Conservation (phyloP, 2,329 filamentous ascomycete genomes). For the Pseudocercospora eumusae region DNA sequence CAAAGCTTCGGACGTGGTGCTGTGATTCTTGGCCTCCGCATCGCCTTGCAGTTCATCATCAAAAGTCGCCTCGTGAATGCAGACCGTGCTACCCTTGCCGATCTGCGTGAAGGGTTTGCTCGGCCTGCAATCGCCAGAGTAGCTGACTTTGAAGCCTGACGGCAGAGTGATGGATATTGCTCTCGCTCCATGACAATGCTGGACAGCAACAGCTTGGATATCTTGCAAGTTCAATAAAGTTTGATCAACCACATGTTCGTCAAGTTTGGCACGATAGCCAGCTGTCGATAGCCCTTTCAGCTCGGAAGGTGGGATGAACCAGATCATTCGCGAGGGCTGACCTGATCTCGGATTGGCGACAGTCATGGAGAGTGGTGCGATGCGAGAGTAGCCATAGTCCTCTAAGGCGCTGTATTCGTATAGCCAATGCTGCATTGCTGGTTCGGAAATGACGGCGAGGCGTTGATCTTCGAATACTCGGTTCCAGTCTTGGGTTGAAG, state of each 20-base stretch:
- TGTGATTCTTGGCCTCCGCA: conserved; percentile 85
- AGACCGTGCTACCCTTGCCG: conserved; percentile 73
- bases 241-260: conserved; percentile 28
- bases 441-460: conserved; percentile 69
- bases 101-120: conserved; percentile 68
- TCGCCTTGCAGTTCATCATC: conserved; percentile 79
- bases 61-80: conserved; percentile 96
- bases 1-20: conserved; percentile 83
- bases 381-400: conserved; percentile 68
- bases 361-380: conserved; percentile 53
- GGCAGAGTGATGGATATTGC: conserved; percentile 77
- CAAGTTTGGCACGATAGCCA: conserved; percentile 32
- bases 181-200: conserved; percentile 77
- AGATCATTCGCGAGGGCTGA: conserved; percentile 35
- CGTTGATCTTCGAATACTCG: conserved; percentile 32
- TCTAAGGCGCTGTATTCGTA: conserved; percentile 78
- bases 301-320: conserved; percentile 37
- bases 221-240: conserved; percentile 62
- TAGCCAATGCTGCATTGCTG: conserved; percentile 73
- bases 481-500: conserved; percentile 17
- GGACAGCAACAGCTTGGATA: conserved; percentile 68
- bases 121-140: conserved; percentile 91
- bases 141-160: conserved; percentile 80
- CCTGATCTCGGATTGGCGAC: conserved; percentile 31
- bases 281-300: conserved; percentile 25